Percentiles rank a stretch among this genome's conserved stretches.
Evolutionary conservation across 2,329 filamentous ascomycete species (phyloP).

Genomic region (Ophiostoma himal-ulmi): DNA sequence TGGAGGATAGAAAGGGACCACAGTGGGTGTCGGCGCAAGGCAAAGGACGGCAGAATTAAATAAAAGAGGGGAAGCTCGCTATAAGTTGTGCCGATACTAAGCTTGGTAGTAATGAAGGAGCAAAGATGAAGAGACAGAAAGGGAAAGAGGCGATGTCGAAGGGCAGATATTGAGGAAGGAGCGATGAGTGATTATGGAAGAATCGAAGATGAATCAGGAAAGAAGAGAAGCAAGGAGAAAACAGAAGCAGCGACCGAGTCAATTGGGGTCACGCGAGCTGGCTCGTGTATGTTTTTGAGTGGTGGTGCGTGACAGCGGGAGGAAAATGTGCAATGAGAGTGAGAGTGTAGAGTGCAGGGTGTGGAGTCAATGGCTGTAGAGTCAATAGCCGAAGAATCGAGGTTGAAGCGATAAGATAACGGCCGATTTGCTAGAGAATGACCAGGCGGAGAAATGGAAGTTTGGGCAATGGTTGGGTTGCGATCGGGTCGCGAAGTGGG

Average conservation of each 20-base stretch:
- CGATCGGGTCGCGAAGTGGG: background rate
- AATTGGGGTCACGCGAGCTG: constrained; percentile 8
- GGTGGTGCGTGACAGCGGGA: background rate
- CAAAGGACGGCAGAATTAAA: constrained; percentile 2
- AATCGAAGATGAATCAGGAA: background rate
- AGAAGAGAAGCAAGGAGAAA: background rate
- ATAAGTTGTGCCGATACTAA: background rate
- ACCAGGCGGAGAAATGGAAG: constrained; percentile 11
- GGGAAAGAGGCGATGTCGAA: background rate
- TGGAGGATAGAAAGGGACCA: background rate
- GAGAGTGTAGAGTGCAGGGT: background rate
- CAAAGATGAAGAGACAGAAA: background rate
- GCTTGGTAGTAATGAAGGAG: background rate
- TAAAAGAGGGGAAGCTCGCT: constrained; percentile 11
- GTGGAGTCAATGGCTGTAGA: too few relatives aligned
- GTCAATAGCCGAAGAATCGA: constrained; percentile 5
- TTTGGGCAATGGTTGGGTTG: background rate
- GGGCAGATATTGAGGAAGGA: background rate
- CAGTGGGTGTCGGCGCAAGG: background rate
- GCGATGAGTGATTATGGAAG: background rate
- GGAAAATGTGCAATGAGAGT: background rate
- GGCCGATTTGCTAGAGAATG: background rate
- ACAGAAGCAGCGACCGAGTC: background rate
- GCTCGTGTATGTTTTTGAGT: background rate
- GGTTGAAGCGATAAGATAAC: constrained; percentile 7